Evolutionary conservation across 257 asterid species (phyloP).

Genomic region (Nicotiana knightiana): DNA sequence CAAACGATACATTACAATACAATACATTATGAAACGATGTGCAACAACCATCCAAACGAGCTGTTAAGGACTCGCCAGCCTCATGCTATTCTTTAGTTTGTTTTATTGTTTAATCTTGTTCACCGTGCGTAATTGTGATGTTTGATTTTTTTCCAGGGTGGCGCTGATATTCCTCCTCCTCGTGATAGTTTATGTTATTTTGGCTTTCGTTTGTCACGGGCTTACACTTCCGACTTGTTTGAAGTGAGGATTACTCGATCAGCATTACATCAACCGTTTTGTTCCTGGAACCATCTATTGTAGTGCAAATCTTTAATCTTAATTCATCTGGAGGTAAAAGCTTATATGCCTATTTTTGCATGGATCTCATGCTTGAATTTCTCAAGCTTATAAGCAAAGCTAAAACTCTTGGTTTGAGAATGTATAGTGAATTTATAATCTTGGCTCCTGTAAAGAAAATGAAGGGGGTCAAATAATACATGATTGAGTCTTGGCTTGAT

Average conservation of each 20-base stretch:
- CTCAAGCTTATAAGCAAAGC: background rate
- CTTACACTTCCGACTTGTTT: constrained; percentile 77
- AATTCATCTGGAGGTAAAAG: constrained; percentile 15
- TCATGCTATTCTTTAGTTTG: background rate
- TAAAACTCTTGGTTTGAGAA: background rate
- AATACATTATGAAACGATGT: no score
- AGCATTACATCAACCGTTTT: constrained; percentile 17
- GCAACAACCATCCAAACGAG: no score
- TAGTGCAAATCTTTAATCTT: constrained; percentile 18
- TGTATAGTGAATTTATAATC: background rate
- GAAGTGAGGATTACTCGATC: constrained; percentile 32
- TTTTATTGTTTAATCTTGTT: background rate
- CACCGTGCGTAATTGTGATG: background rate
- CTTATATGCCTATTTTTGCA: constrained; percentile 6
- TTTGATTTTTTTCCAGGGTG: constrained; percentile 37
- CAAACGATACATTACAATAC: no score
- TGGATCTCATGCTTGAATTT: background rate
- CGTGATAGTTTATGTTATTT: constrained; percentile 53
- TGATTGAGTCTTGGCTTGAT: background rate
- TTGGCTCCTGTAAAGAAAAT: background rate
- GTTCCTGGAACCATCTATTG: constrained; percentile 12
- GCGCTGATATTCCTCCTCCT: constrained; percentile 64
- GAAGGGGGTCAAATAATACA: background rate
- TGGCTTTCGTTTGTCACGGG: constrained; percentile 86
- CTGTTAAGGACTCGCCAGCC: background rate